Base-by-base conservation (phyloP, 2,329 filamentous ascomycete species). In the Cyphellophora attinorum region DNA sequence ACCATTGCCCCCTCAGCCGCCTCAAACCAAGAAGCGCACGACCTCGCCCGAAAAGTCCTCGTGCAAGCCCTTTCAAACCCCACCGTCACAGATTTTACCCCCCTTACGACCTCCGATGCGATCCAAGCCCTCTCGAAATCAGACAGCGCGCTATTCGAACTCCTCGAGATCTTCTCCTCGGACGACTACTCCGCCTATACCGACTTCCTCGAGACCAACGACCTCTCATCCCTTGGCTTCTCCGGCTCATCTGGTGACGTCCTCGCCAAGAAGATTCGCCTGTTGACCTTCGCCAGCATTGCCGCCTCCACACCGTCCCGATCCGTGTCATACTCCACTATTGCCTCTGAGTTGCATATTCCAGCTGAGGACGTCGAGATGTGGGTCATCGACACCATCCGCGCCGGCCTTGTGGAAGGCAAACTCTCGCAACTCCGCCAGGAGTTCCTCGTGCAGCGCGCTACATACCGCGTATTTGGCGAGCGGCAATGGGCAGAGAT, bases 401-500 rank as follows among this genome's bases (percentile, higher is more conserved):
- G 91, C 49, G 85, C 88, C 31, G 86, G 88, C 19, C 77, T 98
- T 23, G 85, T 98, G 34, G 91, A 98, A 68, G 91, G 91, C 57
- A 93, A 93, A 66, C 77, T 98, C 49, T 91, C 83, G 39, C 91
- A 98, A 67, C 74, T 89, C 58, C 86, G 85, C 59, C 76, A 85
- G 58, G 83, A 89, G 45, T 96, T 98, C 72, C 72, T 95, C 35
- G 85, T 98, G 43, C 91, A 98, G 71, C 79, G 91, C 58, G 85
- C 85, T 52, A 94, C 86, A 41, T 95, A 96, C 73, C 81, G 91
- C 43, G 88, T 95, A 35, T 98, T 98, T 55, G 85, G 85, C 50
- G 85, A 94, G 68, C 93, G 93, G 72, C 91, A 98, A 68, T 98
- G 93, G 86, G 78, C 83, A 50, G 89, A 98, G 68, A 81, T 98